These are phyloP conservation scores for Mortierella hygrophila DNA, from an alignment of 192 early-diverging fungal species.

Conservation along the genomic window DNA sequence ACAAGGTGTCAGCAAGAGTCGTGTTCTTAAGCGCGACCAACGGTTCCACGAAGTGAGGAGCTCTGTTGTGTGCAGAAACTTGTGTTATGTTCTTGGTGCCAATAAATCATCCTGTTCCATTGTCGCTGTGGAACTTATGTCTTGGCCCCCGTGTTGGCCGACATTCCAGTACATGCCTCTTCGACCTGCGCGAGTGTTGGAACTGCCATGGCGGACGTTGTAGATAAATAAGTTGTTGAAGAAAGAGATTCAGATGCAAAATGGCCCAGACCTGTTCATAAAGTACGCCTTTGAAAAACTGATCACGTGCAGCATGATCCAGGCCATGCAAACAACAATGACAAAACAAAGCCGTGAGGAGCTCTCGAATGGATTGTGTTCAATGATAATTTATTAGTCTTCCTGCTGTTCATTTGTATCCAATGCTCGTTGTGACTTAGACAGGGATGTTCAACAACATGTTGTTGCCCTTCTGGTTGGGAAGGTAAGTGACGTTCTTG, in stretches of 20 bases:
- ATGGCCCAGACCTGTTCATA: not conserved
- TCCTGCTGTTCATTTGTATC: slow-evolving; percentile 2
- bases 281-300: not conserved
- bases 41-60: no score
- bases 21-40: not conserved
- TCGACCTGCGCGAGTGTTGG: slow-evolving; percentile 48
- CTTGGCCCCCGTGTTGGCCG: not conserved
- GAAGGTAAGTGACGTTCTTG: slow-evolving; percentile 93
- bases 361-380: not conserved
- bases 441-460: slow-evolving; percentile 55
- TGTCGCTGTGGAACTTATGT: not conserved
- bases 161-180: slow-evolving; percentile 39
- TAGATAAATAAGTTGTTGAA: not conserved
- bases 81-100: not conserved
- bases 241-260: not conserved
- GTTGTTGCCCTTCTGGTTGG: slow-evolving; percentile 64
- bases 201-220: slow-evolving; percentile 32
- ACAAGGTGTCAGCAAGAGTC: not conserved
- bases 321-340: not conserved
- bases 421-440: slow-evolving; percentile 16
- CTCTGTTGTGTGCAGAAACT: no score
- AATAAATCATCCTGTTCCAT: not conserved
- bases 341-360: not conserved
- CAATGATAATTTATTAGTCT: not conserved
- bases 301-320: not conserved